These are phyloP conservation scores for Parietaria judaica DNA, from an alignment of 306 rosid species.

Conservation along the genomic window DNA sequence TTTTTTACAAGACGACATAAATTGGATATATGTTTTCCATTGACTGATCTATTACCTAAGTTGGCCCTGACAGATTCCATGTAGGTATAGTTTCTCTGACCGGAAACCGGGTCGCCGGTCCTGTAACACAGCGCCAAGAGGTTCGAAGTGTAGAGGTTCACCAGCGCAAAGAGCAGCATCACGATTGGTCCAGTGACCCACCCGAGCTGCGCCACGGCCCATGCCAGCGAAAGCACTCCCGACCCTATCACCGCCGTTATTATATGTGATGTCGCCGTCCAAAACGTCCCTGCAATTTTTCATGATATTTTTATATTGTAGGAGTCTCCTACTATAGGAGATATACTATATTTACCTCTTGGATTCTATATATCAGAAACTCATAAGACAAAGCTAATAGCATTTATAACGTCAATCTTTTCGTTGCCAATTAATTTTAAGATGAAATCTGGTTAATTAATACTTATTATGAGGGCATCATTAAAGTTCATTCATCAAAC, in stretches of 20 bases:
- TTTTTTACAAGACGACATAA: background rate
- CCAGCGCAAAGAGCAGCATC: constrained; percentile 51
- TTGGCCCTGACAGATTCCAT: constrained; percentile 67
- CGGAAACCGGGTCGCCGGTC: constrained; percentile 39
- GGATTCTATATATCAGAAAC: no score
- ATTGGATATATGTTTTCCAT: background rate
- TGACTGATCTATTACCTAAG: constrained; percentile 33
- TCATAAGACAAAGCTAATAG: no score
- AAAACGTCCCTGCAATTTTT: constrained; percentile 45
- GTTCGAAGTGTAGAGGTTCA: constrained; percentile 54
- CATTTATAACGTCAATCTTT: no score
- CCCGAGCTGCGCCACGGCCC: constrained; percentile 77
- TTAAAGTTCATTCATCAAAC: no score
- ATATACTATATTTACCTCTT: no score
- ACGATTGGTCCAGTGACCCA: constrained; percentile 61
- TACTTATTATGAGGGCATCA: no score
- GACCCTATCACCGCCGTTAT: constrained; percentile 77
- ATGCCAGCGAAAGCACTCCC: constrained; percentile 67
- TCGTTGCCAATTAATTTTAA: no score
- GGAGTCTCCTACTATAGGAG: no score
- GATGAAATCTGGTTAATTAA: no score
- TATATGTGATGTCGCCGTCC: constrained; percentile 67
- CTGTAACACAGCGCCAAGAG: constrained; percentile 54
- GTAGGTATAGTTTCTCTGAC: constrained; percentile 72
- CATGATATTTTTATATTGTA: background rate